These are phyloP conservation scores for Taiozyma sp. DNA, from an alignment of 1,139 yeast species.

Conservation along the genomic window DNA sequence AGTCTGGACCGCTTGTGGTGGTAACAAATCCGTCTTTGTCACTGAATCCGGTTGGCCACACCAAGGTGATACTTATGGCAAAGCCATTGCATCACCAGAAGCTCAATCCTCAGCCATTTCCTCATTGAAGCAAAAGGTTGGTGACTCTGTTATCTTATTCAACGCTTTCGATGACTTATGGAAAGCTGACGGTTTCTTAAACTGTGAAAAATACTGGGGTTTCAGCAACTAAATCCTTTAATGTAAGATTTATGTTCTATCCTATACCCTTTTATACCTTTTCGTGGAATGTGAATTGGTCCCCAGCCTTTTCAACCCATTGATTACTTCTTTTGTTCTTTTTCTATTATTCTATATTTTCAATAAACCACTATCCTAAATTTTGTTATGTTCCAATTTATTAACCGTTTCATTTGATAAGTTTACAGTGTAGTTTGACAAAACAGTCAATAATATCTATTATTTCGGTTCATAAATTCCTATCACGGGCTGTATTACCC, in stretches of 20 bases:
- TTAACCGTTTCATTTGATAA: neutral
- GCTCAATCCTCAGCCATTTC: constrained; percentile 61
- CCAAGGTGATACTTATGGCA: constrained; percentile 59
- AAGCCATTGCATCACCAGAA: constrained; percentile 61
- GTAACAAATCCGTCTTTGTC: constrained; percentile 52
- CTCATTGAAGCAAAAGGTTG: constrained; percentile 51
- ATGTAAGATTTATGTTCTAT: constrained; percentile 1
- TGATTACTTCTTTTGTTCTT: neutral
- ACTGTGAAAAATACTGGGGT: constrained; percentile 77
- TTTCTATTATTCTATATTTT: neutral
- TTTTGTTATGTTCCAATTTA: neutral
- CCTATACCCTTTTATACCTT: constrained; percentile 4
- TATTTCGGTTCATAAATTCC: neutral
- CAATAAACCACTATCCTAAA: neutral
- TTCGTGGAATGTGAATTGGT: neutral
- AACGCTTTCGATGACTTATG: constrained; percentile 74
- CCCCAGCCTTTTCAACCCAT: neutral
- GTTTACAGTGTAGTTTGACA: neutral
- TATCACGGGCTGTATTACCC: neutral
- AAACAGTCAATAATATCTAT: neutral
- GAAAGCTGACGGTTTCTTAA: constrained; percentile 66
- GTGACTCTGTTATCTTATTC: constrained; percentile 56
- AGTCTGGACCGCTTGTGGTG: constrained; percentile 63
- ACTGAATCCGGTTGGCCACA: constrained; percentile 87
- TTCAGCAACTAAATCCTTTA: constrained; percentile 26